Base-by-base conservation (phyloP, 495 filamentous ascomycete genomes). In the Penicillium fimorum region DNA sequence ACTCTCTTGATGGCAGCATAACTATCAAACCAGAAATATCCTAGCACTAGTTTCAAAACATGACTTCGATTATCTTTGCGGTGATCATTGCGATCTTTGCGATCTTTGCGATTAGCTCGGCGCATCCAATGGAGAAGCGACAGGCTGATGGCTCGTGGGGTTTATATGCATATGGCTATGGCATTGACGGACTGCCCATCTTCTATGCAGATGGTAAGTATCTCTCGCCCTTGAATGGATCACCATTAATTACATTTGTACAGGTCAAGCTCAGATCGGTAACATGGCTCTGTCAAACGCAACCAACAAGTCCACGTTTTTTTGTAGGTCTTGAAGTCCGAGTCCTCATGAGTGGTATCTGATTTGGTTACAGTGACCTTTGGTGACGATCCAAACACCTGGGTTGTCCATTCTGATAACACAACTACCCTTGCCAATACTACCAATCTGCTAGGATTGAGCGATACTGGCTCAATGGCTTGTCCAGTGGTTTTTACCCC, bases 81-180 rank as follows among this genome's bases (percentile, higher is more conserved):
- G 5, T n/a, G 6, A 27, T 27, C 1, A 0, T 43, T 22, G 9
- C 18, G 7, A 27, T 27, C 1, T 1, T 43, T 22, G 9, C 18
- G 7, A 7, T 37, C 18, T 43, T 43, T 22, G 40, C 40, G 15
- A 0, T 43, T 43, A 5, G 17, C 18, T 43, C 17, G 9, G 18
- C 40, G 18, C 18, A 43, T 43, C 40, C 18, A 22, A 18, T 43
- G 40, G 40, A 43, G 4, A 22, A 43, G 40, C 40, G 40, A 22
- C 40, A 43, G 40, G 18, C 4, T 11, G 8, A 18, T 22, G 49
- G 37, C 3, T 37, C 38, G 0, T 75, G 70, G 53, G 30, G 13
- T 13, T 61, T 75, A 2, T 74, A 68, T 30, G 69, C 69, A 20
- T 74, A 72, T 30, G 69, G 69, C 13, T 56, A 61, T 11, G 59